Conservation (phyloP, 2,329 filamentous ascomycete species). For the Metarhizium guizhouense region DNA sequence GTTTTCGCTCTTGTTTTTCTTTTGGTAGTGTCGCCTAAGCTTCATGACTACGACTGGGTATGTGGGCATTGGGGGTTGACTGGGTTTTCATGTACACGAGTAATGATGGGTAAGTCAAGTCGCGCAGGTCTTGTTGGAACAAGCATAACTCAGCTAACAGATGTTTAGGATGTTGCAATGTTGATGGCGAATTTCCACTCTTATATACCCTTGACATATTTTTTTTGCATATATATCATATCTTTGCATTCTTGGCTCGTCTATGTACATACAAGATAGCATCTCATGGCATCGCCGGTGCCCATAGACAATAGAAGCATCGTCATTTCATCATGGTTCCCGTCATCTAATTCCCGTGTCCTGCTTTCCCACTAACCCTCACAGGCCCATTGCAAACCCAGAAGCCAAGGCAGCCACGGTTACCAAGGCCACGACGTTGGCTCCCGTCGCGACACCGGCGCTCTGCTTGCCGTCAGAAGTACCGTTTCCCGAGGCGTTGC, state of each 20-base stretch:
- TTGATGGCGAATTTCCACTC: neutral
- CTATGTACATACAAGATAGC: neutral
- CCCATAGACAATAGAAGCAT: neutral
- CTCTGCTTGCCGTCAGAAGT: conserved; percentile 5
- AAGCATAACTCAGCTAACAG: neutral
- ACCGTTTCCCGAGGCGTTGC: neutral
- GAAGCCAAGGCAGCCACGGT: conserved; percentile 28
- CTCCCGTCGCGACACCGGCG: conserved; percentile 14
- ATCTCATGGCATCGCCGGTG: neutral
- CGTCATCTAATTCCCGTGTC: neutral
- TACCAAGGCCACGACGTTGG: conserved; percentile 20
- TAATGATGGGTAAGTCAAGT: conserved; percentile 1
- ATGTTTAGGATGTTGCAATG: conserved; percentile 1
- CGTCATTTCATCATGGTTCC: neutral
- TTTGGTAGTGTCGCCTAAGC: neutral
- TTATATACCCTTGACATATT: conserved; percentile 2
- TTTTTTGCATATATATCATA: neutral
- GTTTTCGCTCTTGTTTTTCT: neutral
- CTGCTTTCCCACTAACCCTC: conserved; percentile 1
- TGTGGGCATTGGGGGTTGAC: neutral
- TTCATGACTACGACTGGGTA: neutral
- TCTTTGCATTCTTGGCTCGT: neutral
- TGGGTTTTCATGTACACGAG: neutral
- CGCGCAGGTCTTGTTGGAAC: neutral
- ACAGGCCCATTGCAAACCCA: conserved; percentile 28